Percentiles rank a stretch among this genome's conserved stretches.
These are phyloP conservation scores for Verticillium nubilum DNA, from an alignment of 2,329 filamentous ascomycete species.

Conservation along the genomic window DNA sequence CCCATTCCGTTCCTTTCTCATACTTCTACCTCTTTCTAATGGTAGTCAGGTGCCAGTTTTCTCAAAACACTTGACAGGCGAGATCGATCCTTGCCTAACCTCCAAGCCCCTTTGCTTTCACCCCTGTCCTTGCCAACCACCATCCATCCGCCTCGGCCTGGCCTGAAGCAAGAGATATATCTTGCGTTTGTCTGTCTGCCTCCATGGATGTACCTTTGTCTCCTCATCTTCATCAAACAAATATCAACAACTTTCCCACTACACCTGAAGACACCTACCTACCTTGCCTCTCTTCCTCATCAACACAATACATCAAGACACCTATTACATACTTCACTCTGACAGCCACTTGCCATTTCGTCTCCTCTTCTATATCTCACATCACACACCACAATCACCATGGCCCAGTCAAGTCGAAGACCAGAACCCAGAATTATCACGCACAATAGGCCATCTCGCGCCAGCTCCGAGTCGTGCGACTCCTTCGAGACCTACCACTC, in stretches of 20 bases:
- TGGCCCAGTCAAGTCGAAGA: conserved; percentile 28
- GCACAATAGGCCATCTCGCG: conserved; percentile 25
- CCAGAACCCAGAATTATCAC: neutral
- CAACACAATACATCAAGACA: too few species aligned
- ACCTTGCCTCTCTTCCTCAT: too few species aligned
- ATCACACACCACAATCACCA: conserved; percentile 12
- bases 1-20: neutral
- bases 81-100: neutral
- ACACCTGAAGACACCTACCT: too few species aligned
- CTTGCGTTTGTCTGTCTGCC: neutral
- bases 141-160: neutral
- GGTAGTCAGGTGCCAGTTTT: neutral
- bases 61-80: neutral
- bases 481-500: conserved; percentile 38
- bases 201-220: neutral
- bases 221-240: neutral
- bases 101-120: neutral
- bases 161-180: neutral
- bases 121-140: neutral
- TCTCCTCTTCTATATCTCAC: neutral
- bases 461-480: conserved; percentile 37
- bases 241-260: neutral
- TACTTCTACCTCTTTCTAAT: neutral
- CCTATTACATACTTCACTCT: too few species aligned
- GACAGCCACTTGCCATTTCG: too few species aligned